phyloP scores from a whole-genome alignment of 2,329 filamentous ascomycete genomes.

The Beauveria medogensis region DNA sequence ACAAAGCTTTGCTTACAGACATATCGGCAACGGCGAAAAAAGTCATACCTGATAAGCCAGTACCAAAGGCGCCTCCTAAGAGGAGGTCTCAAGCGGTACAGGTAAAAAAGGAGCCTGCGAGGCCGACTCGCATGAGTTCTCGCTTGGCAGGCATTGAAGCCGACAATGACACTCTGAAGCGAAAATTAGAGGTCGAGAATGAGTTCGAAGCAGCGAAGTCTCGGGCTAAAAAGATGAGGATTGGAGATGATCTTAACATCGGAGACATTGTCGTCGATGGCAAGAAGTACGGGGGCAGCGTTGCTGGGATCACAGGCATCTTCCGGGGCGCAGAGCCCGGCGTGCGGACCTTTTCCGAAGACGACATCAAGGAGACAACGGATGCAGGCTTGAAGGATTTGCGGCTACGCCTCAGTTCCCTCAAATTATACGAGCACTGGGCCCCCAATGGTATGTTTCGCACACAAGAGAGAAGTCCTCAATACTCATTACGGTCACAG shows the following conservation, averaged over 20 bases:
- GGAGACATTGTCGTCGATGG: slow-evolving; percentile 74
- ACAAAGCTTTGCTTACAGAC: slow-evolving; percentile 72
- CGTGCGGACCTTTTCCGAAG: slow-evolving; percentile 75
- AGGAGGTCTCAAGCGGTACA: slow-evolving; percentile 28
- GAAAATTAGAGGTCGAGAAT: slow-evolving; percentile 43
- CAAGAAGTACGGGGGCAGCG: slow-evolving; percentile 61
- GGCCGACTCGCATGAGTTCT: slow-evolving; percentile 50
- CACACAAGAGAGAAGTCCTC: neutral
- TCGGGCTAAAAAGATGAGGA: slow-evolving; percentile 50
- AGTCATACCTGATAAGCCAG: slow-evolving; percentile 53
- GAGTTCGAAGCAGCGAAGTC: slow-evolving; percentile 32
- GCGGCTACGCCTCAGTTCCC: slow-evolving; percentile 65
- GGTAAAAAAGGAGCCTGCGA: slow-evolving; percentile 37
- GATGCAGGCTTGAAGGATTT: slow-evolving; percentile 68
- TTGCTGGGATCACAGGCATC: slow-evolving; percentile 54
- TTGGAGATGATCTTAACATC: slow-evolving; percentile 56
- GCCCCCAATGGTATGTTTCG: slow-evolving; percentile 59
- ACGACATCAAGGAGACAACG: slow-evolving; percentile 71
- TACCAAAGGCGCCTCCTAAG: slow-evolving; percentile 33
- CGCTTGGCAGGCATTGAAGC: slow-evolving; percentile 48
- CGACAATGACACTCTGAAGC: slow-evolving; percentile 38
- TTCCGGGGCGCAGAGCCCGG: slow-evolving; percentile 67
- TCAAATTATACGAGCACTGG: slow-evolving; percentile 78
- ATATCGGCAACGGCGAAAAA: slow-evolving; percentile 64
- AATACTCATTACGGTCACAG: slow-evolving; percentile 30